phyloP scores from a whole-genome alignment of 2,329 filamentous ascomycete species.

The Botryotinia narcissicola region DNA sequence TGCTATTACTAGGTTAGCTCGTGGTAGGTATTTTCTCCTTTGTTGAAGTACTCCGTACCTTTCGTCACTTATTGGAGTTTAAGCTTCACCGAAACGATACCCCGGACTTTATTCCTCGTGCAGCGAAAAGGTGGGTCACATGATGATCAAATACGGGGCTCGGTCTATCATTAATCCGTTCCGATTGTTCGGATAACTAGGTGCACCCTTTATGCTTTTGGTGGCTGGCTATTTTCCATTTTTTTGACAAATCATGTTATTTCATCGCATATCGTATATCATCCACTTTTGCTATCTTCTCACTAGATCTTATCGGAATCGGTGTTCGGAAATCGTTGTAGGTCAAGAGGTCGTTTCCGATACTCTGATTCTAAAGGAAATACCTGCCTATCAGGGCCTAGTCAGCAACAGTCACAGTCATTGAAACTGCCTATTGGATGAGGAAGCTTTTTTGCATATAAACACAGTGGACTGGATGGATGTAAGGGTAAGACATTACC shows the following conservation, averaged over 20 bases:
- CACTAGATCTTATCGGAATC: constrained; percentile 9
- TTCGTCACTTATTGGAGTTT: background rate
- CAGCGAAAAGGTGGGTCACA: background rate
- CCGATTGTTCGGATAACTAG: background rate
- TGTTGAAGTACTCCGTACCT: background rate
- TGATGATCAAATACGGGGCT: background rate
- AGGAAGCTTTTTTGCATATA: background rate
- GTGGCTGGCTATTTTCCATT: background rate
- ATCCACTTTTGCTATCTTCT: background rate
- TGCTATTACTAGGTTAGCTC: background rate
- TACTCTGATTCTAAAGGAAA: background rate
- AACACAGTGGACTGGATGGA: background rate
- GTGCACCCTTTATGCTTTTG: background rate
- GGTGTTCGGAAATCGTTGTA: background rate
- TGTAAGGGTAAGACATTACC: background rate
- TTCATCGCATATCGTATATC: background rate
- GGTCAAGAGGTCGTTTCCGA: background rate
- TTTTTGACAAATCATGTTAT: constrained; percentile 4
- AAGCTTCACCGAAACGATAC: background rate
- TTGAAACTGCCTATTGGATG: background rate
- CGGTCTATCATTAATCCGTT: background rate
- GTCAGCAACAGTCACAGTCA: background rate
- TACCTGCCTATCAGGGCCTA: background rate
- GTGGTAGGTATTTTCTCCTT: background rate
- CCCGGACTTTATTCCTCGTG: background rate